Conservation (phyloP, 768 basidiomycete species). For the Termitomyces sp. region DNA sequence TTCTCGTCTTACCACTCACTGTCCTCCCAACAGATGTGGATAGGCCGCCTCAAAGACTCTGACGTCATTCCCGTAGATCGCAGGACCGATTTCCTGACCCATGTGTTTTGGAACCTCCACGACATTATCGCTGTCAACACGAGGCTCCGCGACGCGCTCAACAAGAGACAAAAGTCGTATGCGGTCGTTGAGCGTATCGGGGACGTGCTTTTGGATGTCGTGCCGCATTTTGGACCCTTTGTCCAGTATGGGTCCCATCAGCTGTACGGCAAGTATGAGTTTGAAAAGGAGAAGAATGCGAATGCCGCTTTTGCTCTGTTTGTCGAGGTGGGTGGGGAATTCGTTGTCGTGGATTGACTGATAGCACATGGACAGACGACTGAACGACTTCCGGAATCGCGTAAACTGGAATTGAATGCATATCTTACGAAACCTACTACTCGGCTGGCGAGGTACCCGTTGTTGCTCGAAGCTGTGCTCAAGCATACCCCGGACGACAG, state of each 20-base stretch:
- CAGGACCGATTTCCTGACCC: constrained; percentile 82
- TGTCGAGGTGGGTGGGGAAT: constrained; percentile 65
- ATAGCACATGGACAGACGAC: constrained; percentile 52
- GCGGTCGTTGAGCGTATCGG: constrained; percentile 92
- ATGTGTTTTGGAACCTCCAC: constrained; percentile 97
- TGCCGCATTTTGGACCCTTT: constrained; percentile 88
- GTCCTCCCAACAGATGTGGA: constrained; percentile 63
- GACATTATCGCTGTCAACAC: constrained; percentile 93
- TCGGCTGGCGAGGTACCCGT: constrained; percentile 92
- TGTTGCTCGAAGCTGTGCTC: constrained; percentile 85
- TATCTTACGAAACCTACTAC: constrained; percentile 99
- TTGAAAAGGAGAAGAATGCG: constrained; percentile 95
- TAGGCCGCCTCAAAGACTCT: constrained; percentile 73
- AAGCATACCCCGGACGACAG: constrained; percentile 92
- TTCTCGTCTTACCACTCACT: constrained; percentile 4
- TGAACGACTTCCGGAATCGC: constrained; percentile 90
- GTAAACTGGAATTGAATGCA: constrained; percentile 95
- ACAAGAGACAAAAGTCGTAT: constrained; percentile 92
- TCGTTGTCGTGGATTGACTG: background rate
- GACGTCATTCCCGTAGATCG: constrained; percentile 76
- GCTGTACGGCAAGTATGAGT: constrained; percentile 97
- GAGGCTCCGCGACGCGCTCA: constrained; percentile 87
- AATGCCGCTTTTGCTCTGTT: constrained; percentile 93
- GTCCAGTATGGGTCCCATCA: constrained; percentile 96
- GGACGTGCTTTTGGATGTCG: constrained; percentile 84